Base-by-base conservation (phyloP, 1,284 basidiomycete genomes). In the Ustilago cynodontis region DNA sequence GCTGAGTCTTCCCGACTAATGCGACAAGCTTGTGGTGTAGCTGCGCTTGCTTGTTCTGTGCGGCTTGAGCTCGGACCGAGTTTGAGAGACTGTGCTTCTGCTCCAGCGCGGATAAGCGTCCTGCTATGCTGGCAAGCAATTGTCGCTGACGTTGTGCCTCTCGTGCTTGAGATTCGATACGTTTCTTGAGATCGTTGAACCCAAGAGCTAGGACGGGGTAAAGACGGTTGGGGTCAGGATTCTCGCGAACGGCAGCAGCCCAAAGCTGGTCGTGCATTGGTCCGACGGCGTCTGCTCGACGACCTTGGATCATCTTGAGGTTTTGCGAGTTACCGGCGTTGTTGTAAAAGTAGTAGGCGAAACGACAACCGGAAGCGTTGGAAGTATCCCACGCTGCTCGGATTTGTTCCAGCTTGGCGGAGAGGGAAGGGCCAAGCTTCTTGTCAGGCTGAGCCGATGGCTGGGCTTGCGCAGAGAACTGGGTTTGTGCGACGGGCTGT, bases 191-290 rank as follows among this genome's bases (percentile, higher is more conserved):
- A 50, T 85, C 84, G 26, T 65, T 65, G 54, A 85, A 85, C 2
- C 84, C 84, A 11, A 85, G 71, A 2, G 83, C 84, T 0, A 85
- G 77, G 18, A 85, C 82, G 9, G 84, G 84, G 50, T 85, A 82
- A 20, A 85, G 68, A n/a, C 77, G 78, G 55, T 66, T 70, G 2
- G 80, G 81, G 59, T 85, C 82, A 5, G 84, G 84, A 43, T 85
- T 85, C 43, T 83, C 78, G 16, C 76, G 65, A 31, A 85, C 61
- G 1, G 84, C 83, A 16, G 76, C 73, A 5, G 53, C 55, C 84
- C 84, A 85, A 2, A 85, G 72, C 45, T 71, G 72, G 45, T 85
- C 84, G 59, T 85, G 82, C 71, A 79, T 68, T 2, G 79, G 71
- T 1, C 84, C 84, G 0, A 82, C 66, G 0, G 84, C 84, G 56